A percentile compares a stretch with the other conserved stretches of the same genome.
Conservation (phyloP, 2,329 filamentous ascomycete species). For the Colletotrichum endophyticum region DNA sequence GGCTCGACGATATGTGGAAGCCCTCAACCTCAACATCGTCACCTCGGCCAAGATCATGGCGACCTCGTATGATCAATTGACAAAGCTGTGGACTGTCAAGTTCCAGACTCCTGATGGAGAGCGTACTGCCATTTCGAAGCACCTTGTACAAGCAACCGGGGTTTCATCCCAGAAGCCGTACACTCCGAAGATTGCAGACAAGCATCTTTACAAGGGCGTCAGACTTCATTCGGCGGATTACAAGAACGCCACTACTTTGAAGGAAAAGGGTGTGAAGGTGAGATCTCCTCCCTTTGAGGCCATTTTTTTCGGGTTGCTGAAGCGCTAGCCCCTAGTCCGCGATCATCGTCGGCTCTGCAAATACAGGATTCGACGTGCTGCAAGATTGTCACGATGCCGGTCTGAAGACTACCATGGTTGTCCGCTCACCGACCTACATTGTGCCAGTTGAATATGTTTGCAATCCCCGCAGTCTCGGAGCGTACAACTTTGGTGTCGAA, state of each 20-base stretch:
- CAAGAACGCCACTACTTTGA: neutral
- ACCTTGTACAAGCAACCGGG: constrained; percentile 30
- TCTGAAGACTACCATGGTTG: constrained; percentile 36
- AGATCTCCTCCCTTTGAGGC: neutral
- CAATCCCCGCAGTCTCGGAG: constrained; percentile 26
- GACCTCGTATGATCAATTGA: constrained; percentile 27
- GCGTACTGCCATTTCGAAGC: constrained; percentile 21
- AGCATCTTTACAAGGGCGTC: neutral
- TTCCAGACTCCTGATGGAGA: constrained; percentile 23
- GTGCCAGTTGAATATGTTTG: constrained; percentile 32
- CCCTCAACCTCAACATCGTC: constrained; percentile 32
- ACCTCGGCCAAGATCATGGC: constrained; percentile 29
- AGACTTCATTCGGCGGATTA: neutral
- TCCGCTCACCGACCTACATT: constrained; percentile 38
- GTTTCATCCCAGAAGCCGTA: constrained; percentile 26
- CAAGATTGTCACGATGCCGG: constrained; percentile 34
- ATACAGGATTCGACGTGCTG: constrained; percentile 44
- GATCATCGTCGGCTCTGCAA: constrained; percentile 41
- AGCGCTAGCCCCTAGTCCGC: constrained; percentile 24
- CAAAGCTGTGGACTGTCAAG: constrained; percentile 28
- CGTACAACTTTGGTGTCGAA: constrained; percentile 28
- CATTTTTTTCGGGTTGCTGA: neutral
- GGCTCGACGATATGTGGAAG: constrained; percentile 27
- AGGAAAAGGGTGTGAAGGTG: neutral
- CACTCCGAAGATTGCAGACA: constrained; percentile 24